Evolutionary conservation across 2,329 filamentous ascomycete genomes (phyloP).

Genomic region (Rutstroemia sp.): DNA sequence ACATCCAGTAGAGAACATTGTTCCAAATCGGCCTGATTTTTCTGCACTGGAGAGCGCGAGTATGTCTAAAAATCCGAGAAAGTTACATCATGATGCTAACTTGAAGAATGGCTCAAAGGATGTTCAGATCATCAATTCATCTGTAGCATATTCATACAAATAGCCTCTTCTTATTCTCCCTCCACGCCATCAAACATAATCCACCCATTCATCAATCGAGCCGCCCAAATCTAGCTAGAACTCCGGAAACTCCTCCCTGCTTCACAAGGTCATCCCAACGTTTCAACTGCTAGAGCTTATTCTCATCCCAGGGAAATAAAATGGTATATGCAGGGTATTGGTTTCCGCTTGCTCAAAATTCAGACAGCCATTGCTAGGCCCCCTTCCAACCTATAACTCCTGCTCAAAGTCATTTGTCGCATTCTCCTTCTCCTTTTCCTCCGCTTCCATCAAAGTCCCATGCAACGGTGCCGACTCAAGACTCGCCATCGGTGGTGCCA

Average conservation of each 20-base stretch:
- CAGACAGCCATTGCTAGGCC: background rate
- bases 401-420: constrained; percentile 2
- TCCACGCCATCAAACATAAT: background rate
- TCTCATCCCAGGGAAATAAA: constrained; percentile 2
- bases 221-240: background rate
- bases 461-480: constrained; percentile 45
- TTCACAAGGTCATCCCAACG: background rate
- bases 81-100: no score
- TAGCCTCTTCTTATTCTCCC: no score
- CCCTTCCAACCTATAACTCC: background rate
- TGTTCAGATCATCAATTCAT: background rate
- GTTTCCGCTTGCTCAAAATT: background rate
- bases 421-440: background rate
- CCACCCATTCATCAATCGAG: background rate
- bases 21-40: no score
- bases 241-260: background rate
- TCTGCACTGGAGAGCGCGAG: no score
- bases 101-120: no score
- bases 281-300: background rate
- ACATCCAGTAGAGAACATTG: no score
- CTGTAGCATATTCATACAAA: no score
- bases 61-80: no score
- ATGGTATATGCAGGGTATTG: constrained; percentile 7
- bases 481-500: constrained; percentile 30
- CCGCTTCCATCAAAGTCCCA: constrained; percentile 8